Base-by-base conservation (phyloP, 768 basidiomycete genomes). In the Tricholoma sp. region DNA sequence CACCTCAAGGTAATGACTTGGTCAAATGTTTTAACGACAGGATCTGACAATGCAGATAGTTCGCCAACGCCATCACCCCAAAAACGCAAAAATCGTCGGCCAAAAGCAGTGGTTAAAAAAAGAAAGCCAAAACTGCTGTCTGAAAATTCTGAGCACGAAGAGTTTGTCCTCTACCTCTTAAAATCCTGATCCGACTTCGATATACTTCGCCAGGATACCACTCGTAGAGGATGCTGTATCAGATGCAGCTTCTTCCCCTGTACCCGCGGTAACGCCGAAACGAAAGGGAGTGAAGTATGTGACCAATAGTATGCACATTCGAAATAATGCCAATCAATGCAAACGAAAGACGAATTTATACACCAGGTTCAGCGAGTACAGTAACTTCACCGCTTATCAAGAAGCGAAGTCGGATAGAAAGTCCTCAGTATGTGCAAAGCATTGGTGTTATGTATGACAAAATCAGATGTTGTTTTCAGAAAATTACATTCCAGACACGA, bases 281-380 rank as follows among this genome's bases (percentile, higher is more conserved):
- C 69, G 65, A 57, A 68, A 68, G 55, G 69, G 71, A 34, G 58
- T 65, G 7, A 73, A 72, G 71, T 73, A 39, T 56, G 66, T 55
- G 12, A 10, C 20, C 7, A 20, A 17, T 20, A 10, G 3, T 31
- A 18, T 12, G 24, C 24, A 18, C 10, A 31, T 18, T n/a, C 32
- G 18, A 12, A 4, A 32, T 33, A 9, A 37, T n/a, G 9, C 18
- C n/a, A n/a, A n/a, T n/a, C 11, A 44, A 24, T 47, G 24, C 13
- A 32, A 15, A 45, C 18, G n/a, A 7, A 20, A 72, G 71, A 48
- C 60, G 71, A 50, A 55, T 61, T 17, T 61, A 66, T 55, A 61
- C 64, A 5, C 65, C 68, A 24, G 62, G 65, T 20, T 68, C 68
- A 2, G 65, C 61, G 9, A 45, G 48, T 18, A 57, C 17, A 11